These are phyloP conservation scores for Osmanthus fragrans DNA, from an alignment of 257 asterid genomes.

Conservation along the genomic window DNA sequence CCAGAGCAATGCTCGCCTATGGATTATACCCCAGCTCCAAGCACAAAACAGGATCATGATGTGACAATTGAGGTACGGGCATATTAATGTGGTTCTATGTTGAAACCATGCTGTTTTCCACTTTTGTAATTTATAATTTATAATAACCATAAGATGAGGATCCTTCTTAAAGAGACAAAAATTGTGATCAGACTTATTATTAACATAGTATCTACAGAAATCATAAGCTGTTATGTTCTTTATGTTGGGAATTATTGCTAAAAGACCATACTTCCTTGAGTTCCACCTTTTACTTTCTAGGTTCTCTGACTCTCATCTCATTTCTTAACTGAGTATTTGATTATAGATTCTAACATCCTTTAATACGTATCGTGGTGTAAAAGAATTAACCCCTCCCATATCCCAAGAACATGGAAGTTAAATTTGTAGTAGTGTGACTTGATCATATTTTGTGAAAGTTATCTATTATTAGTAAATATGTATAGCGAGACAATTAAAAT, in stretches of 20 bases:
- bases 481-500: too few relatives aligned
- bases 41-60: conserved; percentile 50
- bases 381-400: not conserved
- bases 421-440: not conserved
- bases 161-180: not conserved
- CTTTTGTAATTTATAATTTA: not conserved
- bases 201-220: not conserved
- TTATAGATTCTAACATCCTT: not conserved
- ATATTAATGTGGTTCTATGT: not conserved
- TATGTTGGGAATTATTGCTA: not conserved
- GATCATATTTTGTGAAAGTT: not conserved
- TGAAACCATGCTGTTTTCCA: not conserved
- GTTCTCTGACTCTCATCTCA: not conserved
- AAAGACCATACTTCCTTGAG: not conserved
- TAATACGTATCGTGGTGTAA: not conserved
- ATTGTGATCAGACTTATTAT: not conserved
- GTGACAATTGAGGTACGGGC: conserved; percentile 74
- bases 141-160: not conserved
- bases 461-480: too few relatives aligned
- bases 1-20: conserved; percentile 48
- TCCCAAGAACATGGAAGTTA: not conserved
- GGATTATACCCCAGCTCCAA: conserved; percentile 75
- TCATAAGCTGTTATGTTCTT: not conserved
- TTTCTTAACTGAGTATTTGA: not conserved
- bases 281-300: not conserved